Evolutionary conservation across 2,329 filamentous ascomycete species (phyloP).

Genomic region (Sporothrix luriei): DNA sequence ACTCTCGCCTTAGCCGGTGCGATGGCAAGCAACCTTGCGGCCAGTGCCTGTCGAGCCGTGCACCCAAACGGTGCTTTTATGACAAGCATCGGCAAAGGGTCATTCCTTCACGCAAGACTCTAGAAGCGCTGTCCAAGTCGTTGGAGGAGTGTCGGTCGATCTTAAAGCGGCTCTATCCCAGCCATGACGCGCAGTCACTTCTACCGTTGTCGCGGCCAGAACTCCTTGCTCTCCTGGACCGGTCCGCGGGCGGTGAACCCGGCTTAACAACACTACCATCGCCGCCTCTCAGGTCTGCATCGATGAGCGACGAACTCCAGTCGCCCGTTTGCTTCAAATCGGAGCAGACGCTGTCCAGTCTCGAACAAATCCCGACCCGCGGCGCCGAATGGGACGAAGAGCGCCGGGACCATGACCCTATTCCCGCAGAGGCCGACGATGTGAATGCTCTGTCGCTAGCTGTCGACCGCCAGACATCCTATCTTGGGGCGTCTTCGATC

Average conservation of each 20-base stretch:
- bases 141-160: conserved; percentile 67
- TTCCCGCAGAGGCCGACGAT: conserved; percentile 68
- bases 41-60: conserved; percentile 79
- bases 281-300: conserved; percentile 56
- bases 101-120: conserved; percentile 75
- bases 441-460: conserved; percentile 68
- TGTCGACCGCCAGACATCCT: conserved; percentile 63
- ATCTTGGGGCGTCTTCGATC: conserved; percentile 73
- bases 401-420: conserved; percentile 55
- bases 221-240: conserved; percentile 59
- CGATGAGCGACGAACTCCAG: conserved; percentile 52
- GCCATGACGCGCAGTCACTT: conserved; percentile 55
- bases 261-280: conserved; percentile 52
- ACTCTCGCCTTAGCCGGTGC: conserved; percentile 58
- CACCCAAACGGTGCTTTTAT: conserved; percentile 77
- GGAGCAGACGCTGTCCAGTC: conserved; percentile 52
- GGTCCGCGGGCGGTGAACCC: conserved; percentile 46
- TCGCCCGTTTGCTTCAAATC: conserved; percentile 55
- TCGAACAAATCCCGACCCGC: conserved; percentile 70
- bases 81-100: conserved; percentile 77
- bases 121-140: conserved; percentile 65
- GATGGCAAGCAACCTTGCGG: conserved; percentile 81
- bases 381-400: conserved; percentile 70
- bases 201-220: conserved; percentile 61
- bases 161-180: conserved; percentile 64